These are phyloP conservation scores for Penicillium italicum DNA, from an alignment of 2,329 filamentous ascomycete species.

Conservation along the genomic window DNA sequence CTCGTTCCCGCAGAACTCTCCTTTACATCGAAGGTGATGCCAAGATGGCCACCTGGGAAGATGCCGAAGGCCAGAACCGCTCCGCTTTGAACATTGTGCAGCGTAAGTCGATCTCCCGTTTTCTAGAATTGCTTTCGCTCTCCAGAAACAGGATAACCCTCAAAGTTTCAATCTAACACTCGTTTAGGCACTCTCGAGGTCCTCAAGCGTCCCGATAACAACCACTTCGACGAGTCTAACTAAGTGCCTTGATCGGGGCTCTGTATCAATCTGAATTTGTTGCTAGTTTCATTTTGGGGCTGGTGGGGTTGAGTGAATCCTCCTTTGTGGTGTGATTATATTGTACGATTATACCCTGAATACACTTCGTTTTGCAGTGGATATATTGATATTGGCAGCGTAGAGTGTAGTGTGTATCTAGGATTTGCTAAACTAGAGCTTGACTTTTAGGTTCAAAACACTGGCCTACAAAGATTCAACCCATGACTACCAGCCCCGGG, in stretches of 20 bases:
- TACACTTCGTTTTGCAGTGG: constrained; percentile 16
- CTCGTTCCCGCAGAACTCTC: constrained; percentile 56
- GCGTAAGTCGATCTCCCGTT: constrained; percentile 59
- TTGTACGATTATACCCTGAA: constrained; percentile 32
- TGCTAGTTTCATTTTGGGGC: neutral
- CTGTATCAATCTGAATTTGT: neutral
- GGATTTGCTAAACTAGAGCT: neutral
- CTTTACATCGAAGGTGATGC: constrained; percentile 84
- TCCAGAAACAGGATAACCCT: neutral
- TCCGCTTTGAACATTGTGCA: constrained; percentile 68
- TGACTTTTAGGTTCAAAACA: neutral
- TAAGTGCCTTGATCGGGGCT: constrained; percentile 4
- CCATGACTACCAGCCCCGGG: neutral
- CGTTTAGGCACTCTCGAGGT: constrained; percentile 33
- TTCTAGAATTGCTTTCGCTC: neutral
- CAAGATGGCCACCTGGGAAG: constrained; percentile 62
- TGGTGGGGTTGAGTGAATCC: neutral
- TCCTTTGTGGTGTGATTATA: constrained; percentile 20
- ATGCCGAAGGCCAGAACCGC: constrained; percentile 64
- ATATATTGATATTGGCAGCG: neutral
- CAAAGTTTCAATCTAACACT: neutral
- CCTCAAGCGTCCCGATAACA: constrained; percentile 29
- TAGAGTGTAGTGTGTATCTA: neutral
- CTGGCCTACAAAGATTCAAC: neutral
- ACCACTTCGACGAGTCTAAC: constrained; percentile 6